Conservation (phyloP, 352 stramenopile genomes). For the Pythium scleroteichum region DNA sequence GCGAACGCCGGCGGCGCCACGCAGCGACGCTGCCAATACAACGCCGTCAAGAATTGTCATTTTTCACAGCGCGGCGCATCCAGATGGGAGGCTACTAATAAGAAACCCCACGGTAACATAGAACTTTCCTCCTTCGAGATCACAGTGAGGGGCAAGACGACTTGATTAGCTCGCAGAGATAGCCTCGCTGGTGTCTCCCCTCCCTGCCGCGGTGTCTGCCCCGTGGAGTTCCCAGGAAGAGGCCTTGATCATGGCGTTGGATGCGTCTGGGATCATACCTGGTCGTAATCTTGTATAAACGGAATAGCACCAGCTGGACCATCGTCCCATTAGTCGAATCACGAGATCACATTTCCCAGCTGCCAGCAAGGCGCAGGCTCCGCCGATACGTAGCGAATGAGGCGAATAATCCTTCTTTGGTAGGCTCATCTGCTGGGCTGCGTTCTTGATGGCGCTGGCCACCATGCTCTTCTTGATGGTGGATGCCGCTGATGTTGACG, state of each 20-base stretch:
- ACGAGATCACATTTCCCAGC: constrained; percentile 31
- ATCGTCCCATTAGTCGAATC: constrained; percentile 27
- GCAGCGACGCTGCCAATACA: constrained; percentile 13
- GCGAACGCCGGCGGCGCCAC: constrained; percentile 44
- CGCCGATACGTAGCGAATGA: constrained; percentile 28
- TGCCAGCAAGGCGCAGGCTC: constrained; percentile 27
- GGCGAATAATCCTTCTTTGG: constrained; percentile 20
- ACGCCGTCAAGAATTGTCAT: constrained; percentile 9
- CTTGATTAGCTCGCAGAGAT: too few species aligned
- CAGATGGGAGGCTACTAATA: background rate
- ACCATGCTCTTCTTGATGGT: constrained; percentile 29
- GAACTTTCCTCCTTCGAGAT: too few species aligned
- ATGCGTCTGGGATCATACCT: constrained; percentile 27
- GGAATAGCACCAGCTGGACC: constrained; percentile 32
- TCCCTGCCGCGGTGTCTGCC: constrained; percentile 1
- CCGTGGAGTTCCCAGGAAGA: constrained; percentile 28
- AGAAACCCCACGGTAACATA: background rate
- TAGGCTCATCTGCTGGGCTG: constrained; percentile 17
- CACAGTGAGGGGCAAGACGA: too few species aligned
- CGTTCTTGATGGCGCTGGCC: constrained; percentile 23
- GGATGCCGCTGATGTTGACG: constrained; percentile 3
- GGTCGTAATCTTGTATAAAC: constrained; percentile 31
- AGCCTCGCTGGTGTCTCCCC: too few species aligned
- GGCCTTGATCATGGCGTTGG: constrained; percentile 38
- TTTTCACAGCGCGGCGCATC: background rate